Conservation (phyloP, 345 rosid genomes). For the Rhodomyrtus tomentosa region DNA sequence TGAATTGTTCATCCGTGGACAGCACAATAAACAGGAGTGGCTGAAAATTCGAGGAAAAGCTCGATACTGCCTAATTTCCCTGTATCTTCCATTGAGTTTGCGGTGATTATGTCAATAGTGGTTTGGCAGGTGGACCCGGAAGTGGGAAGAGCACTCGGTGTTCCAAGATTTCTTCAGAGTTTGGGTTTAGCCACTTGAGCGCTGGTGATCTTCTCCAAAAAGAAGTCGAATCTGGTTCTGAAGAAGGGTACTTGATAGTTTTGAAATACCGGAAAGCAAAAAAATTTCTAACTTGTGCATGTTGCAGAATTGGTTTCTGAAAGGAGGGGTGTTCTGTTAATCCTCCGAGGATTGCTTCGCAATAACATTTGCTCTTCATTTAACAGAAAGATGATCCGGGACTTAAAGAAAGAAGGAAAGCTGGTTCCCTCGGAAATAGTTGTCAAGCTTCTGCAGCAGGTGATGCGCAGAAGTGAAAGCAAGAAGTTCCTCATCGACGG, state of each 20-base stretch:
- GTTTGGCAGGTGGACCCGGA: conserved; percentile 8
- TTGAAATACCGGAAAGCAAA: neutral
- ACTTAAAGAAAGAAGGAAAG: conserved; percentile 19
- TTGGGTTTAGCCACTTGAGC: conserved; percentile 16
- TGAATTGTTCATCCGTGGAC: neutral
- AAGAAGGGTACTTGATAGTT: conserved; percentile 9
- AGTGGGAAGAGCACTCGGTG: conserved; percentile 31
- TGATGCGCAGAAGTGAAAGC: conserved; percentile 11
- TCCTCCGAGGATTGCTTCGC: neutral
- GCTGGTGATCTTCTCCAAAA: conserved; percentile 24
- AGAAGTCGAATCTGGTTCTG: conserved; percentile 21
- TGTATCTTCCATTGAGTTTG: neutral
- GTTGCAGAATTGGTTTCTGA: neutral
- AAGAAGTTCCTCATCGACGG: conserved; percentile 21
- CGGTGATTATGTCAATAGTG: neutral
- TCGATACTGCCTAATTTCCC: neutral
- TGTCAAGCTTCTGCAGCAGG: conserved; percentile 17
- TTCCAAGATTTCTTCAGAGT: conserved; percentile 5
- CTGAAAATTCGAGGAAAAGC: neutral
- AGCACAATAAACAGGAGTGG: neutral
- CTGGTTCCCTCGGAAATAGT: conserved; percentile 25
- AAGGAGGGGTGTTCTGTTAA: neutral
- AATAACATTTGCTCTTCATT: neutral
- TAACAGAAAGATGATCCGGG: conserved; percentile 8
- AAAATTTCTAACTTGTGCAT: neutral